Evolutionary conservation across 2,329 filamentous ascomycete species (phyloP).

Genomic region (Ascochyta rabiei): DNA sequence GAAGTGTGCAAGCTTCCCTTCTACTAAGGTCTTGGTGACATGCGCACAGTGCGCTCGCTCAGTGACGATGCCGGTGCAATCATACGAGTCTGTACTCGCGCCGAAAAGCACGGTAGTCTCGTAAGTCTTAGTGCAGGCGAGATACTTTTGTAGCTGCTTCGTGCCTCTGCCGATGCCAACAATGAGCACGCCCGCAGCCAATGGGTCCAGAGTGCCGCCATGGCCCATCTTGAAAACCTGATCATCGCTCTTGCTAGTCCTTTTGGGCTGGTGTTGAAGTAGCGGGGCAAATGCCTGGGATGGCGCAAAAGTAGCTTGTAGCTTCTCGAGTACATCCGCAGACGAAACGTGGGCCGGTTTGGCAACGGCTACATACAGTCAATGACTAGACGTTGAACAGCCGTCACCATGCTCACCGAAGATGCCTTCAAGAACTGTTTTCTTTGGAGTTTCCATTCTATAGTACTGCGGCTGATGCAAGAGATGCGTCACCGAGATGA

Average conservation of each 20-base stretch:
- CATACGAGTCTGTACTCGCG: slow-evolving; percentile 39
- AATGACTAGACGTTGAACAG: not conserved
- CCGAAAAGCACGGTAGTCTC: slow-evolving; percentile 38
- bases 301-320: slow-evolving; percentile 27
- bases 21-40: slow-evolving; percentile 27
- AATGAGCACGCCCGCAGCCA: slow-evolving; percentile 40
- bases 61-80: slow-evolving; percentile 29
- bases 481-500: not conserved
- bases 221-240: slow-evolving; percentile 39
- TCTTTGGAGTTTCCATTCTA: not conserved
- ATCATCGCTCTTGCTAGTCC: slow-evolving; percentile 27
- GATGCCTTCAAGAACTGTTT: slow-evolving; percentile 26
- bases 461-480: not conserved
- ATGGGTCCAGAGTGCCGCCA: slow-evolving; percentile 40
- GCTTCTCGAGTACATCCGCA: slow-evolving; percentile 31
- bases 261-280: slow-evolving; percentile 22
- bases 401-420: slow-evolving; percentile 25
- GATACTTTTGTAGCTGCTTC: slow-evolving; percentile 33
- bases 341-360: slow-evolving; percentile 33
- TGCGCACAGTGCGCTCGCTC: slow-evolving; percentile 21
- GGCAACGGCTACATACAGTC: slow-evolving; percentile 23
- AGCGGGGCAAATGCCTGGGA: slow-evolving; percentile 28
- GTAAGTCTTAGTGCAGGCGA: slow-evolving; percentile 38
- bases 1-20: slow-evolving; percentile 26
- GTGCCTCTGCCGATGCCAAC: slow-evolving; percentile 41